Evolutionary conservation across 2,329 filamentous ascomycete species (phyloP), one percentile per base, ranked within the genome.

Genomic region (Colletotrichum liaoningense): DNA sequence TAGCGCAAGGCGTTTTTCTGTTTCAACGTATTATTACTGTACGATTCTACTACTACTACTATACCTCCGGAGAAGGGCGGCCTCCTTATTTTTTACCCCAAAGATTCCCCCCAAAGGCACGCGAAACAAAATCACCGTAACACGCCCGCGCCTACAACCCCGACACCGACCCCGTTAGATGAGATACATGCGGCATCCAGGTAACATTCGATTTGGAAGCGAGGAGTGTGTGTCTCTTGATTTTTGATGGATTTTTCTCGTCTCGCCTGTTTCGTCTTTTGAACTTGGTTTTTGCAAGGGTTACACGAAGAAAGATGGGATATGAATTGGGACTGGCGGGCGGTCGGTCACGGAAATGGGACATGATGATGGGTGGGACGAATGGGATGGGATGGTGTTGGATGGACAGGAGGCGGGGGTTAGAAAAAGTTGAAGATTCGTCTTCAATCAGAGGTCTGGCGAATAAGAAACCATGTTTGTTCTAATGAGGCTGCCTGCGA

Each of bases 1-100:
- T 75, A 75, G 74, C 74, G 74, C 69, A 75, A 69, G 74, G 74
- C 72, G 74, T 75, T 72, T 52, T 60, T 64, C 59, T 52, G 56
- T 54, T 57, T 46, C 22, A 30, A 35, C 54, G 35, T 38, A 49
- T 57, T 24, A 30, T 14, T 30, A 62, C 46, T 71, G 67, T 69
- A 70, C 67, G 71, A 73, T 65, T 72, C 22, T 62, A 49, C 33
- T 54, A 33, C n/a, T 46, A 33, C 16, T 63, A 63, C 58, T 72
- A 74, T 74, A 74, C 69, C 72, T 72, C 28, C 24, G 69, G 69
- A 59, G 38, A 12, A 14, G 38, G 38, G 38, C 38, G 38, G 67
- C 63, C 56, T 46, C 46, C 52, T 64, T 67, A 64, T 63, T 70
- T 70, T 30, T 71, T 64, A 63, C 42, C 56, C 65, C 67, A 66